Conservation (phyloP, 257 asterid genomes). For the Anisodus tanguticus region DNA sequence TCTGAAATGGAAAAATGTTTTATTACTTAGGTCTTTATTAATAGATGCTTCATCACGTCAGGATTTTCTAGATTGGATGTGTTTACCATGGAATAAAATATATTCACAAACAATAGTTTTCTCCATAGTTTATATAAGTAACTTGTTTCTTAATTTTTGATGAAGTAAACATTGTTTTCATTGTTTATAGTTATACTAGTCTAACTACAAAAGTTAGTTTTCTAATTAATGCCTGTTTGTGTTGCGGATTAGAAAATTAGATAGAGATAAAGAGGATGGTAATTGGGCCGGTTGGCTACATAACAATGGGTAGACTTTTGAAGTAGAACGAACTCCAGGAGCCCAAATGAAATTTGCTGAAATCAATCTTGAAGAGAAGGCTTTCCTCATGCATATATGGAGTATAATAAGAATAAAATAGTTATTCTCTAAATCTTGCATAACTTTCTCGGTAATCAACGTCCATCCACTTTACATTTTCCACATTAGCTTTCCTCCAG, state of each 20-base stretch:
- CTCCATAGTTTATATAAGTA: neutral
- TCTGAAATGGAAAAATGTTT: neutral
- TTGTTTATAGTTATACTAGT: neutral
- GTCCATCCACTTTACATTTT: neutral
- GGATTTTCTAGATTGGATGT: too few species aligned
- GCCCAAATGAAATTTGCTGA: neutral
- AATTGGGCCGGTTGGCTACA: constrained; percentile 19
- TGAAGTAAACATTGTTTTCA: neutral
- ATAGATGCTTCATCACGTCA: neutral
- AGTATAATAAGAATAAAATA: neutral
- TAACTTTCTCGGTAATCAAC: neutral
- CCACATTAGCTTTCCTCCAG: neutral
- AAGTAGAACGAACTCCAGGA: neutral
- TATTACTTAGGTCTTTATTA: neutral
- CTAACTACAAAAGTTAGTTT: neutral
- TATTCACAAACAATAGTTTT: too few species aligned
- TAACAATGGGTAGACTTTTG: neutral
- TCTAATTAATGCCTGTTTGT: neutral
- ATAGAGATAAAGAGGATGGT: neutral
- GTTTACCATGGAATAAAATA: too few species aligned
- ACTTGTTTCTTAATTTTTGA: neutral
- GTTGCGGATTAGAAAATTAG: neutral
- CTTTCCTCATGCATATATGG: neutral
- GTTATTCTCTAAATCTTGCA: neutral
- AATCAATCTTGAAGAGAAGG: neutral